A percentile compares a stretch with the other conserved stretches of the same genome.
Evolutionary conservation across 768 basidiomycete species (phyloP).

Genomic region (Mycena rosella): DNA sequence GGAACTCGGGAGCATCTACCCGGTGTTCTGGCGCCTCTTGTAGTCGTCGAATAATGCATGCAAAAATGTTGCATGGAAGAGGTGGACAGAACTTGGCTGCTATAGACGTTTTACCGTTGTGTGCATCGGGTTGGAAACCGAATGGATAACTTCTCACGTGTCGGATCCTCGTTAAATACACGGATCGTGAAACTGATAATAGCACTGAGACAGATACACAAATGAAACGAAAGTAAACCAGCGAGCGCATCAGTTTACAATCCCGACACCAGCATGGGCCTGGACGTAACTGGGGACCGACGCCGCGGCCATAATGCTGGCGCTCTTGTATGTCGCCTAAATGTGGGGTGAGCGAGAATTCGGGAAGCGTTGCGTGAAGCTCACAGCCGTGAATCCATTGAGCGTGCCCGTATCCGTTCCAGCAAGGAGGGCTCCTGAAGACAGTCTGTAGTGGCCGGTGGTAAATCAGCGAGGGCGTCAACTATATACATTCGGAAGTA

Average conservation of each 20-base stretch:
- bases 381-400: conserved; percentile 42
- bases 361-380: not conserved
- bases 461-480: not conserved
- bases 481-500: too few relatives aligned
- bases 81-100: too few relatives aligned
- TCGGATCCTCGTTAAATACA: too few relatives aligned
- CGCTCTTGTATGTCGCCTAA: conserved; percentile 38
- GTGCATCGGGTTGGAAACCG: too few relatives aligned
- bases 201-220: not conserved
- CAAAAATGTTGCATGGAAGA: too few relatives aligned
- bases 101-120: too few relatives aligned
- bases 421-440: conserved; percentile 39
- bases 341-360: not conserved
- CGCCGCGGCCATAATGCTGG: conserved; percentile 38
- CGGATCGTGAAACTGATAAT: too few relatives aligned
- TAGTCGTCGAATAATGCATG: too few relatives aligned
- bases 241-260: conserved; percentile 35
- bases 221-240: not conserved
- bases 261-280: conserved; percentile 42
- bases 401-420: conserved; percentile 40
- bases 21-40: conserved; percentile 21
- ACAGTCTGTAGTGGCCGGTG: conserved; percentile 15
- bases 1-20: conserved; percentile 31
- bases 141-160: too few relatives aligned
- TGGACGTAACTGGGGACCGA: conserved; percentile 38